These are phyloP conservation scores for Epicoccum nigrum DNA, from an alignment of 2,329 filamentous ascomycete species.

Conservation along the genomic window DNA sequence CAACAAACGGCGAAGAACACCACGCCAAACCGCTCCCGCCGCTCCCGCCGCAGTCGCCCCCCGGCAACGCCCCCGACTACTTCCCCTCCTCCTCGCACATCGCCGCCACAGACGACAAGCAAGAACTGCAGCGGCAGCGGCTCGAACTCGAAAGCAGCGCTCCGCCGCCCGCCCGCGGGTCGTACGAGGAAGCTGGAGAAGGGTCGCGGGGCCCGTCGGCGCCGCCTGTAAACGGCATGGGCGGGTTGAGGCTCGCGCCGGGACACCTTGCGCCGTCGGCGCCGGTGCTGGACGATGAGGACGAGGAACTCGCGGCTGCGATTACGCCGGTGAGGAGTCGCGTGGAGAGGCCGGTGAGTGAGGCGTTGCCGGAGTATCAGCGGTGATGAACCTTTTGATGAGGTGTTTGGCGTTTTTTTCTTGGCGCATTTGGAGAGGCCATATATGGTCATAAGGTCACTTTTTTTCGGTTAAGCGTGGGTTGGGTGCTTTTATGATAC, in stretches of 20 bases:
- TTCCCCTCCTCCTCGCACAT: slow-evolving; percentile 40
- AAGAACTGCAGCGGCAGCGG: slow-evolving; percentile 67
- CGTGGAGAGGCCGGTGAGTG: slow-evolving; percentile 25
- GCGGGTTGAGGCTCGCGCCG: slow-evolving; percentile 17
- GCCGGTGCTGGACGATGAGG: slow-evolving; percentile 42
- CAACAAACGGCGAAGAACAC: slow-evolving; percentile 16
- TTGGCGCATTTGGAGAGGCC: too few relatives aligned
- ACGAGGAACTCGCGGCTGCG: slow-evolving; percentile 40
- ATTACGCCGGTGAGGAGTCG: slow-evolving; percentile 29
- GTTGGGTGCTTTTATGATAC: slow-evolving; percentile 20
- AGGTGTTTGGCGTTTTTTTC: neutral
- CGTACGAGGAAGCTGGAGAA: slow-evolving; percentile 26
- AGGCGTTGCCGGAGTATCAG: slow-evolving; percentile 41
- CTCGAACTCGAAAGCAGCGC: slow-evolving; percentile 52
- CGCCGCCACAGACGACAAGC: slow-evolving; percentile 71
- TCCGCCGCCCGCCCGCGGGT: slow-evolving; percentile 37
- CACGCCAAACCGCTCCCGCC: slow-evolving; percentile 29
- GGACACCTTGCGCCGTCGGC: slow-evolving; percentile 30
- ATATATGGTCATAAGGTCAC: too few relatives aligned
- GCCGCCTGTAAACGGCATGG: slow-evolving; percentile 21
- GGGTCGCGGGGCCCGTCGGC: slow-evolving; percentile 26
- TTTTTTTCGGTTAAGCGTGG: too few relatives aligned
- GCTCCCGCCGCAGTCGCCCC: slow-evolving; percentile 30
- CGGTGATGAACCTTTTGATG: slow-evolving; percentile 27
- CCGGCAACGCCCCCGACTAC: slow-evolving; percentile 32